Conservation (phyloP, 2,329 filamentous ascomycete genomes). For the Clathrospora elynae region DNA sequence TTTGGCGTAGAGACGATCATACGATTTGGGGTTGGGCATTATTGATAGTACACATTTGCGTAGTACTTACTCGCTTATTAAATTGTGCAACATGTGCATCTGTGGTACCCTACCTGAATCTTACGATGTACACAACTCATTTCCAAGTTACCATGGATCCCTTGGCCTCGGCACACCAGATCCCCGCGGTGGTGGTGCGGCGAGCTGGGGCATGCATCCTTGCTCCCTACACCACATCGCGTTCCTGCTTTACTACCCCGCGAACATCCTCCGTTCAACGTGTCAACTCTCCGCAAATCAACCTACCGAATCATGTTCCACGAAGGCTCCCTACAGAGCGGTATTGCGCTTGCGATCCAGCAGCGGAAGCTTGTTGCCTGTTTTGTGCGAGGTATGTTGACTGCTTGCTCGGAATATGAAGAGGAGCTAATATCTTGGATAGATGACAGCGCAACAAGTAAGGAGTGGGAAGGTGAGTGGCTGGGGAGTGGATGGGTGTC, state of each 20-base stretch:
- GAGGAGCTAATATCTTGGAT: slow-evolving; percentile 14
- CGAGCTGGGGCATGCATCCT: slow-evolving; percentile 20
- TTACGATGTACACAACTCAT: no score
- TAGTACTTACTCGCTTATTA: not conserved
- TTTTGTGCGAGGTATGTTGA: slow-evolving; percentile 72
- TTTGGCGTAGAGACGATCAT: slow-evolving; percentile 37
- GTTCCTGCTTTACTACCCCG: slow-evolving; percentile 24
- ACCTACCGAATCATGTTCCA: slow-evolving; percentile 72
- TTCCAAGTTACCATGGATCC: not conserved
- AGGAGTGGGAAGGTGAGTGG: slow-evolving; percentile 73
- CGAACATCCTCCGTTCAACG: slow-evolving; percentile 19
- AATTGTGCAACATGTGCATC: not conserved
- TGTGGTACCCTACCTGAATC: no score
- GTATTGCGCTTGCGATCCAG: slow-evolving; percentile 75
- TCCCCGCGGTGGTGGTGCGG: slow-evolving; percentile 14
- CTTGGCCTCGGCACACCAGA: slow-evolving; percentile 18
- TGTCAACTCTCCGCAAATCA: slow-evolving; percentile 8
- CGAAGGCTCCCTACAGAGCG: slow-evolving; percentile 76
- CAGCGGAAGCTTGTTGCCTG: slow-evolving; percentile 80
- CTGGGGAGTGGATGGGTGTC: slow-evolving; percentile 52
- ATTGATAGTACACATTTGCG: slow-evolving; percentile 39
- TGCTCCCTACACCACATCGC: slow-evolving; percentile 21
- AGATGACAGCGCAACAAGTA: slow-evolving; percentile 74
- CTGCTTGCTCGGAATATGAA: slow-evolving; percentile 17
- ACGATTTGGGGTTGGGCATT: slow-evolving; percentile 33